These are phyloP conservation scores for Leersia perrieri DNA, from an alignment of 176 grass and related monocot species.

Conservation along the genomic window DNA sequence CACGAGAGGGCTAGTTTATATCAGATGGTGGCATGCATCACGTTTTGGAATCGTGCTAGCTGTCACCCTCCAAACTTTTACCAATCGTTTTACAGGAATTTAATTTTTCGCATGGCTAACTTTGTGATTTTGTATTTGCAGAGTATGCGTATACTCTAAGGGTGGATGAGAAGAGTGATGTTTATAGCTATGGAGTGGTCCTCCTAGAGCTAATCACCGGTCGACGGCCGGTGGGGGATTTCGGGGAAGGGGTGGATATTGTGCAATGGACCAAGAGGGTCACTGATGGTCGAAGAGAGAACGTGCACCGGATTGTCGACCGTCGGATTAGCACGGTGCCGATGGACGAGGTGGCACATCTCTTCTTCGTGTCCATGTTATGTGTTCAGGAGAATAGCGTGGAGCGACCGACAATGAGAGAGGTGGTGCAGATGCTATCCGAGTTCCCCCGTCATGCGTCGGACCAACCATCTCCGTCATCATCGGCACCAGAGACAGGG, in stretches of 20 bases:
- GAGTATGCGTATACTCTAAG: conserved; percentile 89
- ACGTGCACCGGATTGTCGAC: conserved; percentile 49
- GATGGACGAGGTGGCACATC: conserved; percentile 64
- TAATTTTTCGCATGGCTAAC: neutral
- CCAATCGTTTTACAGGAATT: neutral
- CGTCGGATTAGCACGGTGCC: conserved; percentile 47
- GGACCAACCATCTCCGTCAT: conserved; percentile 35
- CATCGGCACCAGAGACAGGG: neutral
- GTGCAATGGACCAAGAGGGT: conserved; percentile 81
- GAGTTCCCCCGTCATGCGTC: conserved; percentile 52
- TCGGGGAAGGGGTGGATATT: conserved; percentile 87
- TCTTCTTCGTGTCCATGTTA: conserved; percentile 87
- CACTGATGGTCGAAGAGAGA: conserved; percentile 54
- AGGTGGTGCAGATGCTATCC: conserved; percentile 92
- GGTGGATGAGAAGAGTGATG: conserved; percentile 93
- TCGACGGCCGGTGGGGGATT: conserved; percentile 63
- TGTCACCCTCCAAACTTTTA: neutral
- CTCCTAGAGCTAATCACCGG: conserved; percentile 86
- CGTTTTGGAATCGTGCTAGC: neutral
- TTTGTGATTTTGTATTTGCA: neutral
- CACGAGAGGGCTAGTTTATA: neutral
- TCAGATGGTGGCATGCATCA: neutral
- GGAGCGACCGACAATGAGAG: conserved; percentile 86
- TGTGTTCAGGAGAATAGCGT: conserved; percentile 94
- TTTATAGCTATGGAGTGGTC: conserved; percentile 91